phyloP scores from a whole-genome alignment of 306 rosid species.

The Prunus salicina region DNA sequence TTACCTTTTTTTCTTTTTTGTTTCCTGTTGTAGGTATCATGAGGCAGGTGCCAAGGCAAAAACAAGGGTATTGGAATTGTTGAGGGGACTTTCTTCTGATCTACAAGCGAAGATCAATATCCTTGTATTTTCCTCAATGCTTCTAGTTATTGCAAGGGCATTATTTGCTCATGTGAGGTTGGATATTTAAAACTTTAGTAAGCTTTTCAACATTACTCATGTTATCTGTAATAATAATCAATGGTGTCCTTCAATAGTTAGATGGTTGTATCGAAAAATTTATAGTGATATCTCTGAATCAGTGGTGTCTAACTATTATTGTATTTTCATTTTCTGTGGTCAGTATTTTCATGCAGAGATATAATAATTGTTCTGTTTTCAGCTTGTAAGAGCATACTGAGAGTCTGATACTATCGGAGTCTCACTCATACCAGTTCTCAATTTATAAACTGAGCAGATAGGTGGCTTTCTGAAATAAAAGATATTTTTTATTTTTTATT shows the following conservation, averaged over 20 bases:
- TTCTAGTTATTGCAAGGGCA: conserved; percentile 89
- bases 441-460: no score
- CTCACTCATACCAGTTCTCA: neutral
- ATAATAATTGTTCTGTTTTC: neutral
- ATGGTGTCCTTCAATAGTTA: neutral
- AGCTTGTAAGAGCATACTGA: neutral
- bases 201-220: neutral
- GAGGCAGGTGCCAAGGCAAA: conserved; percentile 74
- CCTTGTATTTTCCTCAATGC: conserved; percentile 81
- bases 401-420: neutral
- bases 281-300: neutral
- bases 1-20: neutral
- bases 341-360: neutral
- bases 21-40: conserved; percentile 63
- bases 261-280: neutral
- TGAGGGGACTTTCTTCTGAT: conserved; percentile 79
- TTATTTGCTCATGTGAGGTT: conserved; percentile 94
- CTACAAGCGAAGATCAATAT: conserved; percentile 69
- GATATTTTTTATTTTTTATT: neutral
- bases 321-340: neutral
- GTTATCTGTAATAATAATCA: neutral
- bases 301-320: neutral
- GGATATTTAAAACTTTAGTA: conserved; percentile 27
- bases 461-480: neutral
- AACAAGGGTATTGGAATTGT: conserved; percentile 66